Conservation (phyloP, 768 basidiomycete species). For the Calocybe cyanea region DNA sequence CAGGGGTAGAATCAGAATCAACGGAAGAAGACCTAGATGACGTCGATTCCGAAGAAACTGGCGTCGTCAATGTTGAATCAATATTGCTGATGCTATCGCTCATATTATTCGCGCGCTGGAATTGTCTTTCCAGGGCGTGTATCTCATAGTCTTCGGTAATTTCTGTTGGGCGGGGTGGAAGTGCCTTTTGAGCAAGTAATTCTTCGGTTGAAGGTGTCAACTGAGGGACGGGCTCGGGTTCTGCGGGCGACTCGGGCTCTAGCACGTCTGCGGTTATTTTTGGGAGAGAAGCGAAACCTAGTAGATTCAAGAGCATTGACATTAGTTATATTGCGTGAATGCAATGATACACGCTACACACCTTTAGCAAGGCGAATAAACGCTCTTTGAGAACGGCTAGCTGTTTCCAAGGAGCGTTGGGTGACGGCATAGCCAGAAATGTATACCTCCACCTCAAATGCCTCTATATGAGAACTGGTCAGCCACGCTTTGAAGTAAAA, state of each 20-base stretch:
- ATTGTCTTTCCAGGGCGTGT: conserved; percentile 50
- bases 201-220: conserved; percentile 46
- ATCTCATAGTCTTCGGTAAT: conserved; percentile 57
- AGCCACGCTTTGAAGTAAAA: background rate
- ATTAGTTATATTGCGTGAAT: background rate
- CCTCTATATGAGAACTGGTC: conserved; percentile 26
- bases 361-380: conserved; percentile 79
- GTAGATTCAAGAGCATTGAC: too few species aligned
- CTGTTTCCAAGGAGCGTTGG: conserved; percentile 51
- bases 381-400: conserved; percentile 71
- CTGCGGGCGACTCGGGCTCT: conserved; percentile 19
- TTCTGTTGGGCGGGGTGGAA: conserved; percentile 58
- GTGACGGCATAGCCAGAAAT: conserved; percentile 75
- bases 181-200: conserved; percentile 37
- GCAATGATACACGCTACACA: conserved; percentile 22
- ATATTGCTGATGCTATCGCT: too few species aligned
- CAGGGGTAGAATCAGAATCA: background rate
- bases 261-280: conserved; percentile 41
- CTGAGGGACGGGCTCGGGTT: conserved; percentile 9
- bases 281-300: conserved; percentile 74
- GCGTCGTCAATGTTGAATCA: too few species aligned
- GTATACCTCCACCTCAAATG: conserved; percentile 70
- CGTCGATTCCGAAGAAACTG: conserved; percentile 14
- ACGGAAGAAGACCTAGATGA: conserved; percentile 18
- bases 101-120: conserved; percentile 35